phyloP scores from a whole-genome alignment of 495 filamentous ascomycete genomes.

The Achaetomiella virescens region DNA sequence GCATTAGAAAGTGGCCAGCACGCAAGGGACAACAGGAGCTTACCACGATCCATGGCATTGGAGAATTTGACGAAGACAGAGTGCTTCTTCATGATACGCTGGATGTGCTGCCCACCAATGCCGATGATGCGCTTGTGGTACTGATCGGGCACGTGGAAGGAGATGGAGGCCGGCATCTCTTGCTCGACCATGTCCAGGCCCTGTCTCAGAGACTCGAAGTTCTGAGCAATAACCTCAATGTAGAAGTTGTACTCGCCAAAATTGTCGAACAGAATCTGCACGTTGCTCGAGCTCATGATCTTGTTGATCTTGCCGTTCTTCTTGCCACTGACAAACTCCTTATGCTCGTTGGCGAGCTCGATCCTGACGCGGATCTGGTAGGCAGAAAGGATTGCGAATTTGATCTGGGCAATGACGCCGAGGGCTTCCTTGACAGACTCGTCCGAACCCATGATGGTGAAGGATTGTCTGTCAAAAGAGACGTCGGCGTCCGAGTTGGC shows the following conservation, averaged over 20 bases:
- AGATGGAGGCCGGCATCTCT: conserved; percentile 98
- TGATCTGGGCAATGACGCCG: conserved; percentile 85
- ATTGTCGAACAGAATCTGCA: conserved; percentile 97
- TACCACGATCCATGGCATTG: conserved; percentile 92
- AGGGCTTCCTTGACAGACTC: conserved; percentile 91
- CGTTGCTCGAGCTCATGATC: conserved; percentile 98
- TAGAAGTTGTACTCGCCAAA: conserved; percentile 99
- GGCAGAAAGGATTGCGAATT: conserved; percentile 77
- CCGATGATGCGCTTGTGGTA: conserved; percentile 99
- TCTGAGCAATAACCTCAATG: conserved; percentile 88
- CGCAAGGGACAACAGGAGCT: background rate
- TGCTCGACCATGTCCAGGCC: conserved; percentile 91
- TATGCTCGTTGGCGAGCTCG: conserved; percentile 97
- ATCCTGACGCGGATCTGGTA: conserved; percentile 96
- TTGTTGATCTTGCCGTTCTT: conserved; percentile 99
- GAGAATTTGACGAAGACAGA: conserved; percentile 99
- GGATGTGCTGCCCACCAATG: conserved; percentile 96
- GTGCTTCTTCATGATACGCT: conserved; percentile 99
- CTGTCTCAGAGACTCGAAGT: conserved; percentile 86
- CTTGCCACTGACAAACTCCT: conserved; percentile 98
- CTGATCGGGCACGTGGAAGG: conserved; percentile 98
- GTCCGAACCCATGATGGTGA: conserved; percentile 90
- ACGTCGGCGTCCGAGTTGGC: conserved; percentile 94
- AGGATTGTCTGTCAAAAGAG: conserved; percentile 86
- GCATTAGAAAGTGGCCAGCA: background rate